These are phyloP conservation scores for Chenopodium formosanum DNA, from an alignment of 148 eudicot genomes.

Conservation along the genomic window DNA sequence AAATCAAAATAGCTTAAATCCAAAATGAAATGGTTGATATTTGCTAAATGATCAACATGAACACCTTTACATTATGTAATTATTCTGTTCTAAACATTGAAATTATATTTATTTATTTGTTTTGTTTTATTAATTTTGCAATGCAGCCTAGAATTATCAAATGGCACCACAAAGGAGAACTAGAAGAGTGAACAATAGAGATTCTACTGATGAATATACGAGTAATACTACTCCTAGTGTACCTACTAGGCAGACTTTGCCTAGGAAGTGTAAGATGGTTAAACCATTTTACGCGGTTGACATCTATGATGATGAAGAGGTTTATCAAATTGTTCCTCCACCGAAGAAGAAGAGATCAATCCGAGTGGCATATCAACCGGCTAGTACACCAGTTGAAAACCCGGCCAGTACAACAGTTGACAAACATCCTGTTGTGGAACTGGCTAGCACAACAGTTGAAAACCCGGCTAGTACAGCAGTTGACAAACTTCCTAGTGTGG, in stretches of 20 bases:
- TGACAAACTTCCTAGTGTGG: no score
- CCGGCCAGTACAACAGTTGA: no score
- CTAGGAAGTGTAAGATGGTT: slow-evolving; percentile 19
- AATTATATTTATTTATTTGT: neutral
- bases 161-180: no score
- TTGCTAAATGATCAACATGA: neutral
- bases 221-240: neutral
- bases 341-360: neutral
- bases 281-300: slow-evolving; percentile 24
- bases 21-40: slow-evolving; percentile 16
- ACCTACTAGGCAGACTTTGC: slow-evolving; percentile 17
- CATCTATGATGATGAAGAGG: slow-evolving; percentile 7
- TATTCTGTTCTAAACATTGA: neutral
- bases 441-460: no score
- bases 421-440: no score
- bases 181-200: no score
- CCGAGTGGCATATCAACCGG: neutral
- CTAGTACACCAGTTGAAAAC: no score
- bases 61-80: neutral
- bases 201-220: neutral
- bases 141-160: slow-evolving; percentile 7
- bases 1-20: slow-evolving; percentile 23
- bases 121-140: neutral
- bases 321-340: neutral
- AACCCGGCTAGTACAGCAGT: no score